phyloP scores from a whole-genome alignment of 192 early-diverging fungal genomes.

The Phlyctochytrium arcticum region DNA sequence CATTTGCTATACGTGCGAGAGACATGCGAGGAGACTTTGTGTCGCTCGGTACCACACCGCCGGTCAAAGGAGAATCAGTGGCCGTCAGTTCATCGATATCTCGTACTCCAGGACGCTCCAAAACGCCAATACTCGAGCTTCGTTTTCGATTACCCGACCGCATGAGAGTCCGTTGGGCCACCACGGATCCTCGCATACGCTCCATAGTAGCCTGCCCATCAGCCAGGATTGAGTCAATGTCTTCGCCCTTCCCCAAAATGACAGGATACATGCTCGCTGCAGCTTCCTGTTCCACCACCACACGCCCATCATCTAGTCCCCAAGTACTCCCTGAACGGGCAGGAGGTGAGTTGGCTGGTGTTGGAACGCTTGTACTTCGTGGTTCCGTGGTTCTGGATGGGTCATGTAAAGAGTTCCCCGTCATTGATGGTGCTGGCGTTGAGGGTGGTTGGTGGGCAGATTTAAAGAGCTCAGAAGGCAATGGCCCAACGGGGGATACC shows the following conservation, averaged over 20 bases:
- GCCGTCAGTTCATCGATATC: not conserved
- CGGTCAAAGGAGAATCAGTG: not conserved
- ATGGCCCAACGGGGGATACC: too few species aligned
- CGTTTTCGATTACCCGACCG: not conserved
- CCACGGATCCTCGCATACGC: not conserved
- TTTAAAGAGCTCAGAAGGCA: too few species aligned
- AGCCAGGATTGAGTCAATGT: constrained; percentile 9
- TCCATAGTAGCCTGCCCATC: not conserved
- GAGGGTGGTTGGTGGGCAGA: too few species aligned
- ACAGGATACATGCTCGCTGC: not conserved
- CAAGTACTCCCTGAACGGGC: not conserved
- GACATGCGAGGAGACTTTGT: not conserved
- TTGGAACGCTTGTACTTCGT: too few species aligned
- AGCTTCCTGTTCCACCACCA: not conserved
- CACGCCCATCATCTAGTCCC: not conserved
- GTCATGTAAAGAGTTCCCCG: too few species aligned
- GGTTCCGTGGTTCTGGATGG: too few species aligned
- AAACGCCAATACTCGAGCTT: not conserved
- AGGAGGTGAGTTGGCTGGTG: too few species aligned
- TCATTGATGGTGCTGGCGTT: too few species aligned
- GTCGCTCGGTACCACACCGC: not conserved
- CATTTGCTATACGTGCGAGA: constrained; percentile 4
- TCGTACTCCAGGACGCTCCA: not conserved
- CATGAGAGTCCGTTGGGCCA: too few species aligned
- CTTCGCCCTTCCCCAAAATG: constrained; percentile 10